Conservation (phyloP, 1,284 basidiomycete genomes). For the Athelia sp. region DNA sequence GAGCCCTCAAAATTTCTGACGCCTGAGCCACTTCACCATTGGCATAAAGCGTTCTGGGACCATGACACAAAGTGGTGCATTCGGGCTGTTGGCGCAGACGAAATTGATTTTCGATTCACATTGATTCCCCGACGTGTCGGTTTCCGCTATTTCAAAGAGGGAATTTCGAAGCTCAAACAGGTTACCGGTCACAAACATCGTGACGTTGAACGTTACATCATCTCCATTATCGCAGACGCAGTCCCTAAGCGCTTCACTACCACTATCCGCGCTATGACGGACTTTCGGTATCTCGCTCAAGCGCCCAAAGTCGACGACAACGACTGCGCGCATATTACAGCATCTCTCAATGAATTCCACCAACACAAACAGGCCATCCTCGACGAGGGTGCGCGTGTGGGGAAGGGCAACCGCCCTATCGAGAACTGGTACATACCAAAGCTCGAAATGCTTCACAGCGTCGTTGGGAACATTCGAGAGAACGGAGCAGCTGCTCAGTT, state of each 20-base stretch:
- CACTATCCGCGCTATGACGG: conserved; percentile 21
- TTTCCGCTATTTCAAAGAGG: conserved; percentile 19
- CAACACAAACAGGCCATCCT: conserved; percentile 18
- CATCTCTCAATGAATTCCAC: conserved; percentile 20
- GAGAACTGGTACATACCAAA: conserved; percentile 21
- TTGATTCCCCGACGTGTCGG: conserved; percentile 13
- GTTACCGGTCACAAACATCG: conserved; percentile 15
- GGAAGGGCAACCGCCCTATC: not conserved
- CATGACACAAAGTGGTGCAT: conserved; percentile 21
- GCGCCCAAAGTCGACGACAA: conserved; percentile 14
- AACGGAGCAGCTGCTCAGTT: conserved; percentile 23
- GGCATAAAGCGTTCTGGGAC: conserved; percentile 24
- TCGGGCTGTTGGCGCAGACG: conserved; percentile 2
- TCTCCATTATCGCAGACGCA: conserved; percentile 23
- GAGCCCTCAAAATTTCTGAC: conserved; percentile 18
- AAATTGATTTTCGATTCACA: conserved; percentile 17
- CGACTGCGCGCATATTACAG: conserved; percentile 9
- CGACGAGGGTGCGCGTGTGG: conserved; percentile 12
- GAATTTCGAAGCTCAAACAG: conserved; percentile 12
- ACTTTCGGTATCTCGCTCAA: conserved; percentile 27
- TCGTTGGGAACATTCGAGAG: conserved; percentile 17
- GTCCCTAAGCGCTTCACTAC: conserved; percentile 15
- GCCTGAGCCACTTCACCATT: conserved; percentile 26
- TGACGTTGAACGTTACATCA: conserved; percentile 17
- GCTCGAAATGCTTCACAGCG: conserved; percentile 26